Percentiles rank a stretch among this genome's conserved stretches.
phyloP scores from a whole-genome alignment of 148 eudicot genomes.

The Vaccinium corymbosum region DNA sequence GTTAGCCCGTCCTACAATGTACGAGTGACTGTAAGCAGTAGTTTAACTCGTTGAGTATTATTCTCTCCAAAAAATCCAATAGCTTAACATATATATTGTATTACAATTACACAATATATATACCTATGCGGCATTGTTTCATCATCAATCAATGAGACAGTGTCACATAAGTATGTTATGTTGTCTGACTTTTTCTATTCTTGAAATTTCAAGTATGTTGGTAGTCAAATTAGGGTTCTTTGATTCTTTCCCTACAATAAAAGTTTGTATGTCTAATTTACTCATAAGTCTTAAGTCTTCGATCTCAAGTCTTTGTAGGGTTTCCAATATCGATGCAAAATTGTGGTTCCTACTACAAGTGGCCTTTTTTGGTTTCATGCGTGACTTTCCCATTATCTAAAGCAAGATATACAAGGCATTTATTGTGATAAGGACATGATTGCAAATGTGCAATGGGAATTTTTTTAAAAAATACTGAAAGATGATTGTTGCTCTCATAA shows the following conservation, averaged over 20 bases:
- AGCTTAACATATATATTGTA: too few relatives aligned
- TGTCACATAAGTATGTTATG: too few relatives aligned
- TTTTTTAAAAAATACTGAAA: background rate
- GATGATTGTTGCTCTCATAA: background rate
- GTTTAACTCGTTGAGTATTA: too few relatives aligned
- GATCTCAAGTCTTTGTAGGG: background rate
- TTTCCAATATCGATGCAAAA: background rate
- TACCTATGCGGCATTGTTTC: too few relatives aligned
- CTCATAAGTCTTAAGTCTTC: background rate
- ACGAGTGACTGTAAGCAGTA: background rate
- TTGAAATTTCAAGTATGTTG: background rate
- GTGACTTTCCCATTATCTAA: slow-evolving; percentile 3
- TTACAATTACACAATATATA: too few relatives aligned
- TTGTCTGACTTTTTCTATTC: background rate
- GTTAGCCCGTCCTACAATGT: too few relatives aligned
- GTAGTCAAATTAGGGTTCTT: background rate
- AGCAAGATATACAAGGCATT: background rate
- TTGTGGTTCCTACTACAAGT: background rate
- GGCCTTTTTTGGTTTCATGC: background rate
- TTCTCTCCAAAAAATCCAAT: too few relatives aligned
- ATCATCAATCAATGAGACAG: too few relatives aligned
- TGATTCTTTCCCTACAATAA: background rate
- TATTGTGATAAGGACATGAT: background rate
- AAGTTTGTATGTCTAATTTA: background rate
- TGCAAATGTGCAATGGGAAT: background rate